Evolutionary conservation across 2,329 filamentous ascomycete genomes (phyloP), one percentile per base, ranked within the genome.

Genomic region (Aspergillus udagawae): DNA sequence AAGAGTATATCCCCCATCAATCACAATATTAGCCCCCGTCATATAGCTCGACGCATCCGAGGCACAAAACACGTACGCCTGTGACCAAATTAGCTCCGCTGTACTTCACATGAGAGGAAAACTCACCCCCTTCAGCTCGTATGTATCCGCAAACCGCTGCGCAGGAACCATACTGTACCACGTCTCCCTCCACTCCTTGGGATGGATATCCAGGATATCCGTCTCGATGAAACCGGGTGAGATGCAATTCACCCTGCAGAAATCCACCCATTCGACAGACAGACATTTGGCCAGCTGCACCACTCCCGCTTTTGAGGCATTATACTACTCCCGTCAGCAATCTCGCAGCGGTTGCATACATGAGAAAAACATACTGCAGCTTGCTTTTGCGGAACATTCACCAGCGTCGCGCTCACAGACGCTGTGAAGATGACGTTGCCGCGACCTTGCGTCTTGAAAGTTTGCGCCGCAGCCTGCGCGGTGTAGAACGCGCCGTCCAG

Each of bases 11-110:
- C 78, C 77, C 27, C 78, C 79, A 55, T 80, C 79, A 55, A 81
- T 75, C 27, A 81, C 66, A 14, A 80, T 63, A 53, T 81, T 74
- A 2, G 78, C 72, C 32, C 78, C 79, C 10, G 78, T 80, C 72
- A 79, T 80, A 56, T 80, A 81, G 49, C 73, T 77, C 49, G 75
- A 79, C 1, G 79, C 77, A 67, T 80, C 76, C 12, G 72, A 76
- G 10, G 79, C 78, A 23, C 76, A 70, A 59, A 79, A 79, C 14
- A 79, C 72, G 54, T 77, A 79, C 17, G 75, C 74, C 65, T 67
- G 21, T 25, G 5, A 27, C n/a, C 28, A 17, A 32, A 9, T 59
- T 23, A 56, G 53, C 27, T 23, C n/a, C 17, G 32, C 14, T 17
- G 2, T 6, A 3, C 14, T 38, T 38, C 5, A 38, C 14, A 5